Base-by-base conservation (phyloP, 495 filamentous ascomycete species). In the Neurospora sp. region DNA sequence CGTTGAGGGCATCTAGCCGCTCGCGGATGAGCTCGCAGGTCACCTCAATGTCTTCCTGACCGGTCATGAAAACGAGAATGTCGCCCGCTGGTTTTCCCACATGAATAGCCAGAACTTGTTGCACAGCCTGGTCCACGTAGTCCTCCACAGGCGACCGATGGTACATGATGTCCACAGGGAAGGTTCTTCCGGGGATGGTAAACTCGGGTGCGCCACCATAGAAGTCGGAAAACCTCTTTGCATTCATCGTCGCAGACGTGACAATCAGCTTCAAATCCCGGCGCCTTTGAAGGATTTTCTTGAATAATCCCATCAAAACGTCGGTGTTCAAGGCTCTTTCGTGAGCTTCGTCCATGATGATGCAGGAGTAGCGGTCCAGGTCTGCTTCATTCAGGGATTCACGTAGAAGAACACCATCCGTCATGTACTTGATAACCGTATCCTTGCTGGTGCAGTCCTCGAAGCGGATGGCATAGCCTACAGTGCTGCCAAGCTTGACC, bases 301-400 rank as follows among this genome's bases (percentile, higher is more conserved):
- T 99, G 81, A 99, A 91, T 35, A 99, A 87, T 1, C 96, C 96
- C 93, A 99, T 97, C 14, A 98, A 84, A 6, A 99, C 94, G 80
- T 99, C 96, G 3, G 96, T 99, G 78, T 98, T 98, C 53, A 99
- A 84, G 0, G 96, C 94, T 78, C 96, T 89, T 80, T 99, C 96
- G 85, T 99, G 96, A 4, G 96, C 96, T 83, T 99, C 96, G 81
- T 99, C 96, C 96, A 99, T 98, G 80, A 99, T 99, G 69, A 99
- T 94, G 79, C 94, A 97, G 14, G 95, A 97, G 81, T 99, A 99
- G 77, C 92, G 92, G 81, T 98, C 96, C 31, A 99, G 87, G 78
- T 99, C 97, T 18, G 89, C 87, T 77, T 98, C 94, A 69, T 92
- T 92, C 9, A 99, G 87, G 16, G 93, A 97, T 77, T 99, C 96